Evolutionary conservation across 2,329 filamentous ascomycete genomes (phyloP), one percentile per base, ranked within the genome.

Genomic region (Penicillium frequentans): DNA sequence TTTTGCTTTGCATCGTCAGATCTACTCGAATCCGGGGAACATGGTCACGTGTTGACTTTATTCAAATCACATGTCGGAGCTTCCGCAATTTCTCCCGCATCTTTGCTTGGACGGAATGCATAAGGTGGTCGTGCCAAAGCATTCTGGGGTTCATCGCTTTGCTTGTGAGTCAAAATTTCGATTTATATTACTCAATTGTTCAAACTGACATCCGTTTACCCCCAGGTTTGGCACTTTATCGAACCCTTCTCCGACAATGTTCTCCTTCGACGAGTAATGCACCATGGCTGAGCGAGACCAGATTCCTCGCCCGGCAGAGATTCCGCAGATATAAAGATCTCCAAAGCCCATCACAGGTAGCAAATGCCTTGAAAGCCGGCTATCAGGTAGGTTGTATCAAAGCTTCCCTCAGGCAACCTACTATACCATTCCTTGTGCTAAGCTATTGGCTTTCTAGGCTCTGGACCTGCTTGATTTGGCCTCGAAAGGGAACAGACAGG

Each of bases 171-270:
- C 16, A 45, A 33, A 47, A 27, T 33, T 37, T 3, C n/a, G n/a
- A 50, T 35, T 26, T 14, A 4, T 19, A 19, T 49, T 2, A 37
- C 24, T 35, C 23, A 13, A 45, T 16, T 8, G n/a, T 35, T 55
- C 24, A 1, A 6, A 47, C 49, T 55, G 50, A 54, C 52, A 39
- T 19, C 19, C 2, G 14, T 16, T 11, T 44, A 35, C 27, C 27
- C 7, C 21, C 47, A 80, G 77, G 77, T 59, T 64, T 77, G 60
- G 73, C 77, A 37, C 73, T 80, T 24, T 80, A 79, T 61, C 72
- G 75, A 63, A 74, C 75, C 43, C 75, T 80, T 50, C 72, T 80
- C 50, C 72, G 73, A 62, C 75, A 76, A 72, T 77, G 74, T 62
- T 59, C 64, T 37, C 66, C 65, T 57, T 58, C 76, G 47, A 64